Evolutionary conservation across 345 rosid species (phyloP).

Genomic region (Euclidium syriacum): DNA sequence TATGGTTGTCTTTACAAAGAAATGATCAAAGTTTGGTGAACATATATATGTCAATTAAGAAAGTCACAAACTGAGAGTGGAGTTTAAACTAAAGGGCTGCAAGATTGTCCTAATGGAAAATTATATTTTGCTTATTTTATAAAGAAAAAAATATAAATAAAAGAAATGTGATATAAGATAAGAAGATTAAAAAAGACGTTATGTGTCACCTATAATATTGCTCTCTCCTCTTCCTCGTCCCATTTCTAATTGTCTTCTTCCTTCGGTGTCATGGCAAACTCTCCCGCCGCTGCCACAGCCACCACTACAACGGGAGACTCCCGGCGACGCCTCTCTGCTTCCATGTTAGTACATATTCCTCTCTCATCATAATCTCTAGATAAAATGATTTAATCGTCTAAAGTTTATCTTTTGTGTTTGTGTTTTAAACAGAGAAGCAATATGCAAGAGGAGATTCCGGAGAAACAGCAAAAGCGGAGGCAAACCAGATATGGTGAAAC

Average conservation of each 20-base stretch:
- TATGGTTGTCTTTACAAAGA: constrained; percentile 23
- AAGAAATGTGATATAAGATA: not conserved
- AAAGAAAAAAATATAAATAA: not conserved
- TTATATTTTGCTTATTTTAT: not conserved
- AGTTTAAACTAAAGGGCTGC: constrained; percentile 4
- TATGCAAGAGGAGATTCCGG: constrained; percentile 48
- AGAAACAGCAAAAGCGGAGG: constrained; percentile 38
- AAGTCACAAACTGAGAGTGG: constrained; percentile 8
- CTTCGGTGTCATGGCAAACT: constrained; percentile 23
- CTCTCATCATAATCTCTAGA: not conserved
- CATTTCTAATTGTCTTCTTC: constrained; percentile 7
- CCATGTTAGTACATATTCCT: constrained; percentile 14
- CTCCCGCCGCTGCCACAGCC: constrained; percentile 20
- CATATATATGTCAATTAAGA: constrained; percentile 16
- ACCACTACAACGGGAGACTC: constrained; percentile 22
- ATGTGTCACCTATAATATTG: constrained; percentile 34
- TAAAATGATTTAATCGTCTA: not conserved
- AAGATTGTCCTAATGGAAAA: constrained; percentile 7
- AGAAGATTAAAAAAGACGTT: constrained; percentile 52
- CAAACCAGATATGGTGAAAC: constrained; percentile 24
- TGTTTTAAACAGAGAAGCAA: constrained; percentile 52
- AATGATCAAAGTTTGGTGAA: constrained; percentile 29
- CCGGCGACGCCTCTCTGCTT: constrained; percentile 31
- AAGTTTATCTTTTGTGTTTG: not conserved
- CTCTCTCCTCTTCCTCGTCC: constrained; percentile 8